phyloP scores from a whole-genome alignment of 2,329 filamentous ascomycete genomes.

The Fusarium sp. region DNA sequence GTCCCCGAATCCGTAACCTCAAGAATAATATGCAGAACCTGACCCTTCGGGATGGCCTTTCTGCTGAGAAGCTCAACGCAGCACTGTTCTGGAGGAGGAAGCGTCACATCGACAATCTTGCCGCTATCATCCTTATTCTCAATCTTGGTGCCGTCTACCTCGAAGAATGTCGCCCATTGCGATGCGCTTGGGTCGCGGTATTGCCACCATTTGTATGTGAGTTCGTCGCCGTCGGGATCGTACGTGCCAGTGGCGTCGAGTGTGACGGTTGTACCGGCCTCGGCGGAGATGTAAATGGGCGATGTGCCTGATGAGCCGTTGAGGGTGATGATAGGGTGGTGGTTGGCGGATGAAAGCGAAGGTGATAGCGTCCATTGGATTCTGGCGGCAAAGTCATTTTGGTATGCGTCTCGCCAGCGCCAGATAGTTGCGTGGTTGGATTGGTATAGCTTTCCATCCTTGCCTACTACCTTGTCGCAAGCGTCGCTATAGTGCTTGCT shows the following conservation, averaged over 20 bases:
- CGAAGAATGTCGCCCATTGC: slow-evolving; percentile 55
- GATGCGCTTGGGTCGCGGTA: slow-evolving; percentile 54
- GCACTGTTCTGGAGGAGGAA: slow-evolving; percentile 56
- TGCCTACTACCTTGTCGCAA: slow-evolving; percentile 43
- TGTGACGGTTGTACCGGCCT: slow-evolving; percentile 52
- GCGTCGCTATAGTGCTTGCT: slow-evolving; percentile 46
- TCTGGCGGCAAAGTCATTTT: slow-evolving; percentile 57
- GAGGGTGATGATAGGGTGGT: slow-evolving; percentile 58
- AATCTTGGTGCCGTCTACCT: slow-evolving; percentile 50
- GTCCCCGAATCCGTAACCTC: slow-evolving; percentile 60
- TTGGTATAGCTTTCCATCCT: slow-evolving; percentile 43
- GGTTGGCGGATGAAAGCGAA: slow-evolving; percentile 53
- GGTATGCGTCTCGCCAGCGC: slow-evolving; percentile 56
- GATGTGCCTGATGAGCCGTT: slow-evolving; percentile 55
- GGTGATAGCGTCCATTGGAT: slow-evolving; percentile 54
- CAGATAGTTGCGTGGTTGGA: slow-evolving; percentile 54
- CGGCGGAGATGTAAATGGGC: slow-evolving; percentile 54
- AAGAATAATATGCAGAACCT: slow-evolving; percentile 62
- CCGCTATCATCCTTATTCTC: slow-evolving; percentile 34
- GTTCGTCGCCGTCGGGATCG: slow-evolving; percentile 57
- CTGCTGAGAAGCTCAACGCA: slow-evolving; percentile 49
- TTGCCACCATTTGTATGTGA: slow-evolving; percentile 64
- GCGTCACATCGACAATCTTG: slow-evolving; percentile 49
- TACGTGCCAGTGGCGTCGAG: slow-evolving; percentile 60
- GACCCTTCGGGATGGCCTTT: slow-evolving; percentile 53